Percentiles rank a stretch among this genome's conserved stretches.
Conservation (phyloP, 129 eudicot species). For the Escallonia rubra region DNA sequence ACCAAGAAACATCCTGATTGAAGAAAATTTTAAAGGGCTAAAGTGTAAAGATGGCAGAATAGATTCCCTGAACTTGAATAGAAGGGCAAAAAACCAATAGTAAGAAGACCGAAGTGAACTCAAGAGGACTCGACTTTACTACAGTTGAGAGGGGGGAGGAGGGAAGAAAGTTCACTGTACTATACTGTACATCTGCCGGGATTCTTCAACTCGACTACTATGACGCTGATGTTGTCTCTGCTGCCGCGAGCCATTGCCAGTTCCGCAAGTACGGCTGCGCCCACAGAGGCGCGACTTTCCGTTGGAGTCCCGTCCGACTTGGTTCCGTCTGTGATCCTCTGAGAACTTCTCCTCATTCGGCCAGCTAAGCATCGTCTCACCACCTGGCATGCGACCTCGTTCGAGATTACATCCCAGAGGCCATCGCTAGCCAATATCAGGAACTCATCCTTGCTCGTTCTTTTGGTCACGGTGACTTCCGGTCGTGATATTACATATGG, state of each 20-base stretch:
- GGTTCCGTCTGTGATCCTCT: conserved; percentile 31
- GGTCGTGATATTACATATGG: conserved; percentile 77
- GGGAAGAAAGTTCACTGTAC: too few relatives aligned
- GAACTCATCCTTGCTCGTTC: conserved; percentile 64
- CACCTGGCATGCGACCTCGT: conserved; percentile 76
- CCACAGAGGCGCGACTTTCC: too few relatives aligned
- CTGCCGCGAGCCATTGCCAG: conserved; percentile 81
- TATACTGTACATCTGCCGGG: too few relatives aligned
- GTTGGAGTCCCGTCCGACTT: conserved; percentile 43
- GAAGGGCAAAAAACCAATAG: too few relatives aligned
- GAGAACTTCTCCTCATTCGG: neutral
- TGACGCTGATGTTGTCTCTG: conserved; percentile 73
- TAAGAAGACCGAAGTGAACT: too few relatives aligned
- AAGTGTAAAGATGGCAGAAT: too few relatives aligned
- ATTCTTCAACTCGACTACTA: conserved; percentile 41
- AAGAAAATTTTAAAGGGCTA: too few relatives aligned
- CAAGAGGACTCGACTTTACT: too few relatives aligned
- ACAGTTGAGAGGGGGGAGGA: too few relatives aligned
- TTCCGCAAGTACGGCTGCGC: conserved; percentile 53
- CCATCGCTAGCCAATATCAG: conserved; percentile 83
- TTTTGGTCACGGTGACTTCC: conserved; percentile 68
- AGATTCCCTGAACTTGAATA: too few relatives aligned
- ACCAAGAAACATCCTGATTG: too few relatives aligned
- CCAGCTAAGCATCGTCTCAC: conserved; percentile 63
- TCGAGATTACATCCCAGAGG: conserved; percentile 87